phyloP scores from a whole-genome alignment of 768 basidiomycete genomes.

The Lyophyllum decastes region DNA sequence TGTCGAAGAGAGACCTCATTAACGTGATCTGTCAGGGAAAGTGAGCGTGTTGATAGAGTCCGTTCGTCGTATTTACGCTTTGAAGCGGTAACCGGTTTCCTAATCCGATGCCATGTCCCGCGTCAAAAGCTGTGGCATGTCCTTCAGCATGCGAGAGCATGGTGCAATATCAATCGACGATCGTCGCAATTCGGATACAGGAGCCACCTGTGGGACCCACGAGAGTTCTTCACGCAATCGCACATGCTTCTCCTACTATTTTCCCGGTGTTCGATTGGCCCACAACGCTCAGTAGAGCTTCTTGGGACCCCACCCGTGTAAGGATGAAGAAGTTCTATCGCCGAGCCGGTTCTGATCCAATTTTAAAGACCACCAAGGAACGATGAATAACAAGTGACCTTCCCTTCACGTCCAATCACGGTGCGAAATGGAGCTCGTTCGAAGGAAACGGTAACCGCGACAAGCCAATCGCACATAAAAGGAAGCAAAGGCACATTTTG shows the following conservation, averaged over 20 bases:
- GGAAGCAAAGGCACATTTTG: not conserved
- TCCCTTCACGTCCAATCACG: slow-evolving; percentile 3
- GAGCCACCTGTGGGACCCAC: not conserved
- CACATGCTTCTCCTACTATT: not conserved
- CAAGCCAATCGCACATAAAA: not conserved
- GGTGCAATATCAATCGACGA: slow-evolving; percentile 1
- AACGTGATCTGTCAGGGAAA: slow-evolving; percentile 1
- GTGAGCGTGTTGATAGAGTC: not conserved
- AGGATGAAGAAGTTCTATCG: slow-evolving; percentile 1
- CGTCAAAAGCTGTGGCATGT: not conserved
- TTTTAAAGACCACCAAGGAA: slow-evolving; percentile 9
- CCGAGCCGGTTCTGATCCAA: not conserved
- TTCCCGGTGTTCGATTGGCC: not conserved
- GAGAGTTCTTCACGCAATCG: not conserved
- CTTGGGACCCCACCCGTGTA: not conserved
- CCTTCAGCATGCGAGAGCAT: not conserved
- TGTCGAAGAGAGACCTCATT: not conserved
- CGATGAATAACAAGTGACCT: not conserved
- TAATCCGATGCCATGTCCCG: not conserved
- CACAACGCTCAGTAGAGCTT: not conserved
- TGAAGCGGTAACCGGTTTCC: not conserved
- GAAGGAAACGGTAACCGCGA: not conserved
- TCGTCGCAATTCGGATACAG: not conserved
- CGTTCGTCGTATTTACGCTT: slow-evolving; percentile 6
- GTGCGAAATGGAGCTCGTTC: slow-evolving; percentile 1